A percentile compares a stretch with the other conserved stretches of the same genome.
phyloP scores from a whole-genome alignment of 2,329 filamentous ascomycete species.

The Elsinoe necatrix region DNA sequence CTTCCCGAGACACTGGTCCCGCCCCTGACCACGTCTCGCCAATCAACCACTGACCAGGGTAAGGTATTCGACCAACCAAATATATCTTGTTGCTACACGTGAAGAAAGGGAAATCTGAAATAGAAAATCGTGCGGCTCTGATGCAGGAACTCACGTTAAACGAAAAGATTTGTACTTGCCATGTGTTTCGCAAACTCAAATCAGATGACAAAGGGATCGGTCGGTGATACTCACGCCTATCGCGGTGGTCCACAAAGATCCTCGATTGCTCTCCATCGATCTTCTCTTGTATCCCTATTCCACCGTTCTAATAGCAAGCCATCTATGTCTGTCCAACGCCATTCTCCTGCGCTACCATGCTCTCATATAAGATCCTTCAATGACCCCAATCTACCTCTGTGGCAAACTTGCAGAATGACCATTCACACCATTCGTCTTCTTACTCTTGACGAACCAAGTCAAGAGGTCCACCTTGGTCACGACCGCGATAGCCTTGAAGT shows the following conservation, averaged over 20 bases:
- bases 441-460: constrained; percentile 76
- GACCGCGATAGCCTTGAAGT: constrained; percentile 70
- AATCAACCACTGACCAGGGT: not conserved
- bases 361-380: not conserved
- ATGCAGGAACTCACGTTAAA: not conserved
- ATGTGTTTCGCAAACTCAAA: constrained; percentile 3
- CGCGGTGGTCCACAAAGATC: not conserved
- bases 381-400: not conserved
- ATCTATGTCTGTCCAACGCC: not conserved
- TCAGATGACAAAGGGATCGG: not conserved
- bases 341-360: not conserved
- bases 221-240: not conserved
- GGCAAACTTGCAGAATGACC: constrained; percentile 10
- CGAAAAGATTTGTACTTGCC: not conserved
- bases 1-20: constrained; percentile 1
- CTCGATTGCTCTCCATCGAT: constrained; percentile 8
- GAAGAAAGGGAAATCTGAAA: too few species aligned
- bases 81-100: too few species aligned
- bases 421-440: constrained; percentile 22
- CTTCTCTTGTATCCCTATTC: not conserved
- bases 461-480: constrained; percentile 95
- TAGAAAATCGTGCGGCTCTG: not conserved
- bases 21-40: not conserved
- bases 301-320: not conserved
- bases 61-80: not conserved